Conservation (phyloP, 306 rosid species). For the Castanea sativa region DNA sequence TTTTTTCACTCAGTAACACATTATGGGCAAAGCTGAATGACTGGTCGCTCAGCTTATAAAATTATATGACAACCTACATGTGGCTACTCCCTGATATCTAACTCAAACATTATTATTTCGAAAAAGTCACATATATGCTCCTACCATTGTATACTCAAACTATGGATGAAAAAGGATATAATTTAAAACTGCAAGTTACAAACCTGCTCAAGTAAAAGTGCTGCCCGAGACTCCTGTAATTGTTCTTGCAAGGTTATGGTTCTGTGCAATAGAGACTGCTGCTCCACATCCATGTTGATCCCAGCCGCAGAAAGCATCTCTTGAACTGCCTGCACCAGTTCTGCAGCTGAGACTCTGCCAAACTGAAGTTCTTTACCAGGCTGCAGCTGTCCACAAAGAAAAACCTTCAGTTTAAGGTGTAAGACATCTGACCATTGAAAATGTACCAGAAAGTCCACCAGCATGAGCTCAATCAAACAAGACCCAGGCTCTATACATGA, state of each 20-base stretch:
- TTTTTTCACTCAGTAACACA: not conserved
- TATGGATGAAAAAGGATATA: not conserved
- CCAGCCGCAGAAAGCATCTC: conserved; percentile 96
- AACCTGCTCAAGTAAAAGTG: conserved; percentile 88
- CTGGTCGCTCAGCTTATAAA: not conserved
- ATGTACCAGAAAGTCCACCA: not conserved
- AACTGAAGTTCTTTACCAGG: conserved; percentile 55
- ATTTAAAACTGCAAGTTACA: conserved; percentile 21
- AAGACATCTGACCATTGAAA: conserved; percentile 10
- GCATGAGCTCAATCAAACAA: not conserved
- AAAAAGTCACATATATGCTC: not conserved
- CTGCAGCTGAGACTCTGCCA: conserved; percentile 81
- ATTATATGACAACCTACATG: not conserved
- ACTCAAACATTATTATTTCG: not conserved
- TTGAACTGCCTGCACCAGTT: conserved; percentile 87
- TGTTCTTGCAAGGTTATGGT: conserved; percentile 78
- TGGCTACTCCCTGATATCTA: not conserved
- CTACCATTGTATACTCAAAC: not conserved
- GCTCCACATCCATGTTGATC: conserved; percentile 79
- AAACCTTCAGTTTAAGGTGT: conserved; percentile 33
- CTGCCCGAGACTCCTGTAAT: conserved; percentile 75
- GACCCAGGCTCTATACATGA: not conserved
- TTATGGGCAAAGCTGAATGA: not conserved
- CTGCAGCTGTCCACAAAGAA: conserved; percentile 39
- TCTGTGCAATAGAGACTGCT: conserved; percentile 73